Evolutionary conservation across 371 early-diverging fungal species (phyloP).

Genomic region (Apophysomyces trapeziformis): DNA sequence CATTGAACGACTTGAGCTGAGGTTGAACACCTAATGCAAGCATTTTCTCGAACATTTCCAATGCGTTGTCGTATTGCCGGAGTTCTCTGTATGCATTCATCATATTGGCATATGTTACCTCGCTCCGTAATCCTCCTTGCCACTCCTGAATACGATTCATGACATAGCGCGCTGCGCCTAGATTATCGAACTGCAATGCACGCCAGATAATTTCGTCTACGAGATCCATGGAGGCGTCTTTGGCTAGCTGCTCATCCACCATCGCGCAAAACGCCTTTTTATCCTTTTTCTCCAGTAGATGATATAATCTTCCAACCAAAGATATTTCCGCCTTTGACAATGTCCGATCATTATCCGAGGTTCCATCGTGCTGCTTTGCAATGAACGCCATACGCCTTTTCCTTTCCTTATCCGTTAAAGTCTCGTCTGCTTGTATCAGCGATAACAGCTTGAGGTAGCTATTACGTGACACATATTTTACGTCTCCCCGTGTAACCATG

Average conservation of each 20-base stretch:
- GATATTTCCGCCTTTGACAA: constrained; percentile 29
- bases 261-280: not conserved
- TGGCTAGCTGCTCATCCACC: not conserved
- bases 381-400: constrained; percentile 25
- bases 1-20: constrained; percentile 48
- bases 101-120: constrained; percentile 33
- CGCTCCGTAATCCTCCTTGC: constrained; percentile 22
- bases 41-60: constrained; percentile 46
- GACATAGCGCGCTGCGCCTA: constrained; percentile 9
- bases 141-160: constrained; percentile 8
- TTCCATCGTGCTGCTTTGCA: constrained; percentile 25
- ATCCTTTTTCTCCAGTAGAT: constrained; percentile 11
- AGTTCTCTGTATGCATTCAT: constrained; percentile 33
- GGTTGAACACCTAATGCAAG: constrained; percentile 38
- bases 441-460: constrained; percentile 34
- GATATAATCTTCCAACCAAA: constrained; percentile 32
- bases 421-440: constrained; percentile 25
- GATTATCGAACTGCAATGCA: constrained; percentile 3
- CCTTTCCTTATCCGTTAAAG: constrained; percentile 24
- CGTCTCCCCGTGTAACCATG: constrained; percentile 20
- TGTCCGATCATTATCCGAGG: constrained; percentile 21
- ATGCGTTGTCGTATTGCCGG: constrained; percentile 31
- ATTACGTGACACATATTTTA: constrained; percentile 24
- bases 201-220: constrained; percentile 37
- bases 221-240: constrained; percentile 16